Base-by-base conservation (phyloP, 768 basidiomycete species). In the Russula lepida region DNA sequence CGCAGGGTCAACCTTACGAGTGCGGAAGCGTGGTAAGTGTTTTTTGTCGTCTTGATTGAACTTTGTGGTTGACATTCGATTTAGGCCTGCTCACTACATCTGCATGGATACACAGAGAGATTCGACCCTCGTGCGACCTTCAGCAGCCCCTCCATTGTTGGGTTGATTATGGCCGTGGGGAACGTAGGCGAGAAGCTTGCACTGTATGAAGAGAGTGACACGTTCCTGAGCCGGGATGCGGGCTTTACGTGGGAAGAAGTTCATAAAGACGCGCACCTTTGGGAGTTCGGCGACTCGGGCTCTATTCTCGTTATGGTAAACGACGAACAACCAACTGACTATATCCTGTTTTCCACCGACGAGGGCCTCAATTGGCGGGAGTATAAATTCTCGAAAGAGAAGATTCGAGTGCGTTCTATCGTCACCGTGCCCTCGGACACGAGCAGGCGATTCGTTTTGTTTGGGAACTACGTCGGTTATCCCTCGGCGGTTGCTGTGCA, bases 241-340 rank as follows among this genome's bases (percentile, higher is more conserved):
- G 97, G 97, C 9, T 97, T 97, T 74, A 93, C 91, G 0, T 99
- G 97, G 97, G 85, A 97, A 71, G 97, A 99, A 74, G 88, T 99
- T 0, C 94, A 94, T 77, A 99, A 99, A 71, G 95, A 95, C 66
- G 95, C 97, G 0, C 89, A 98, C 70, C 79, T 98, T 41, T 99
- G 92, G 93, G 94, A 95, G 71, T 98, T 95, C 68, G 95, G 95
- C 30, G 97, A 98, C 74, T 95, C 92, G 0, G 97, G 97, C 5
- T 94, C 95, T 1, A 79, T 99, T 59, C 79, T 98, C 37, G 77
- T 99, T 66, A 87, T 99, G 76, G 92, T 84, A 47, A 98, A 98
- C 72, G 97, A 99, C 71, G 95, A 98, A 71, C 88, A 88, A 60
- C 83, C 94, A 0, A 95, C 91, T 3, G 89, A 97, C 68, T 86